Evolutionary conservation across 495 filamentous ascomycete species (phyloP).

Genomic region (Aspergillus heteromorphus): DNA sequence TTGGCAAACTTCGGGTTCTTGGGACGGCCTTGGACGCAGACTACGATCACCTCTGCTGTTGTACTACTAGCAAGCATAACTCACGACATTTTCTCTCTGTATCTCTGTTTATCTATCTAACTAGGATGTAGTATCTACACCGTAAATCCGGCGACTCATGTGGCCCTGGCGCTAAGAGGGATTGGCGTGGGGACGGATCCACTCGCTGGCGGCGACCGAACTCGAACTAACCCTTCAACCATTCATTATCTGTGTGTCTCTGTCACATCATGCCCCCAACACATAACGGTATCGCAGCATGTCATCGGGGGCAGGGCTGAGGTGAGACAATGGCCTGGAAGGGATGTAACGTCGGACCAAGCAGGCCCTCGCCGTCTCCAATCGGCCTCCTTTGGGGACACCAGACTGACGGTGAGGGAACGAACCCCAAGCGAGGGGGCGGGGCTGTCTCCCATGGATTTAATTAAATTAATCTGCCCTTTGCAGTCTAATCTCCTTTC

Average conservation of each 20-base stretch:
- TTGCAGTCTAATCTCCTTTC: conserved; percentile 3
- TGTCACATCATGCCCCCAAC: not conserved
- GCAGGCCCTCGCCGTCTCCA: not conserved
- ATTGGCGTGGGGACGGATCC: not conserved
- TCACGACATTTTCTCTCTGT: too few relatives aligned
- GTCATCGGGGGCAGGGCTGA: not conserved
- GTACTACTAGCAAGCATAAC: too few relatives aligned
- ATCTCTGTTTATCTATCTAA: too few relatives aligned
- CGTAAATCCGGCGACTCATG: not conserved
- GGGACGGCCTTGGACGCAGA: too few relatives aligned
- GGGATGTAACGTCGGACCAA: not conserved
- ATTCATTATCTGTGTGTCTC: not conserved
- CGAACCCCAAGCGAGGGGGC: not conserved
- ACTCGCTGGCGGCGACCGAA: not conserved
- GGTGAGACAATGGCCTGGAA: not conserved
- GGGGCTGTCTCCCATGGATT: conserved; percentile 2
- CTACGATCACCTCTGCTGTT: too few relatives aligned
- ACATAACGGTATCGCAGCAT: not conserved
- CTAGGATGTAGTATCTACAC: too few relatives aligned
- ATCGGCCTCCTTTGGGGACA: not conserved
- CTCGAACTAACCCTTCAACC: not conserved
- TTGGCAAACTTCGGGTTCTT: too few relatives aligned
- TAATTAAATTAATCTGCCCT: conserved; percentile 3
- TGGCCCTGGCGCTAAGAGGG: not conserved
- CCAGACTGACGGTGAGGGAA: not conserved